Evolutionary conservation across 2,329 filamentous ascomycete species (phyloP), one percentile per base, ranked within the genome.

Genomic region (Stachybotrys echinatus): DNA sequence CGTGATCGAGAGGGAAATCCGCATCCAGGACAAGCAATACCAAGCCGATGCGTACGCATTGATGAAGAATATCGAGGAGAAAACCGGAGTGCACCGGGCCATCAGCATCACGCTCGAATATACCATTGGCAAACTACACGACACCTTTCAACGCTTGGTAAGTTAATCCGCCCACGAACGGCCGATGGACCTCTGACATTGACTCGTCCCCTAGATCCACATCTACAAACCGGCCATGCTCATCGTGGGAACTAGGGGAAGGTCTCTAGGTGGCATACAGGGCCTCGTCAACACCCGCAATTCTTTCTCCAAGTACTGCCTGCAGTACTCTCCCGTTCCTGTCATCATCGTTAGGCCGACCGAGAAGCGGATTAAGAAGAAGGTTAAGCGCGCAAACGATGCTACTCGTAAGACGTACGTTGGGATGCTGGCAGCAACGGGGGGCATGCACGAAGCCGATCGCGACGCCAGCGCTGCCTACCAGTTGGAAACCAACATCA

Each of bases 191-290:
- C 20, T 6, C 50, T 54, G 21, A 58, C 47, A 21, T 34, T 12
- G 19, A 5, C 17, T 18, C n/a, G 19, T 20, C 5, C 37, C 21
- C 8, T 60, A 95, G 90, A 95, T 96, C 57, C 85, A 89, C 60
- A 86, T 96, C 53, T 92, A 96, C 67, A 88, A 95, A 63, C 92
- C 92, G 3, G 89, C 89, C 3, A 92, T 95, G 72, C 79, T 96
- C 20, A 87, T 96, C 23, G 92, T 96, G 17, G 92, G 92, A 42
- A 96, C 92, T 1, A 83, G 88, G 59, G 92, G 92, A 43, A 82
- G 90, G 49, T 92, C 87, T 37, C 76, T 95, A 2, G 89, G 89
- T 31, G 90, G 91, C 22, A 85, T 96, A 50, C 91, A 95, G 64
- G 89, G 89, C 45, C 75, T 96, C 23, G 80, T 96, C 40, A 89